Evolutionary conservation across 1,284 basidiomycete species (phyloP).

Genomic region (Apiotrichum gracile): DNA sequence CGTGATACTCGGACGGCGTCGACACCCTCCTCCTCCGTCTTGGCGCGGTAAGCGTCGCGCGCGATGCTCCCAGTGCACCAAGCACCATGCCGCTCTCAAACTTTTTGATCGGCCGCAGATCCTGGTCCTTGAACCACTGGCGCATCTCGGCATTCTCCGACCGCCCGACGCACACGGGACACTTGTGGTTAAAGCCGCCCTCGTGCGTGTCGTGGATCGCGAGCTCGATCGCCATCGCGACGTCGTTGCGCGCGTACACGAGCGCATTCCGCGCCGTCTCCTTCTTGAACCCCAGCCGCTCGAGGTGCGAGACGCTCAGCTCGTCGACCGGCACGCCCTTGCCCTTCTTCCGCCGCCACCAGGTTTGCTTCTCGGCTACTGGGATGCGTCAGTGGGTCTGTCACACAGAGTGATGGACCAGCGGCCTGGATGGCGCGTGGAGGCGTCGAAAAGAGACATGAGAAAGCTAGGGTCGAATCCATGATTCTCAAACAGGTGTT

Average conservation of each 20-base stretch:
- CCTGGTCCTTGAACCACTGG: conserved; percentile 1
- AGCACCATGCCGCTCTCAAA: too few species aligned
- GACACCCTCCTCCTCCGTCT: too few species aligned
- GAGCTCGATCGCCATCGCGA: neutral
- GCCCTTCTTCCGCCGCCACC: neutral
- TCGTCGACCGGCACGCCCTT: neutral
- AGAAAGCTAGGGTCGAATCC: too few species aligned
- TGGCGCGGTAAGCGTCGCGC: too few species aligned
- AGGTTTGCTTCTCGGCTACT: neutral
- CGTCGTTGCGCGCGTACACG: conserved; percentile 3
- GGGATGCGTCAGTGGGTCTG: neutral
- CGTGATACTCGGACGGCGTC: too few species aligned
- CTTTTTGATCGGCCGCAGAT: neutral
- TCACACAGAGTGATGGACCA: too few species aligned
- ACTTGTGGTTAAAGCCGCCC: neutral
- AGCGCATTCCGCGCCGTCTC: conserved; percentile 3
- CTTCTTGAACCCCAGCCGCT: neutral
- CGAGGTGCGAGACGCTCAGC: neutral
- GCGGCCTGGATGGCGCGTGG: too few species aligned
- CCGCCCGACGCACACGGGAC: neutral
- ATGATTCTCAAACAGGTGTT: too few species aligned
- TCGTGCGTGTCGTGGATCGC: neutral
- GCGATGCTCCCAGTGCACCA: too few species aligned
- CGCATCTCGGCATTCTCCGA: neutral
- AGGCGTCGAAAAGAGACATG: too few species aligned